Evolutionary conservation across 192 early-diverging fungal genomes (phyloP).

Genomic region (Pecoramyces ruminantium): DNA sequence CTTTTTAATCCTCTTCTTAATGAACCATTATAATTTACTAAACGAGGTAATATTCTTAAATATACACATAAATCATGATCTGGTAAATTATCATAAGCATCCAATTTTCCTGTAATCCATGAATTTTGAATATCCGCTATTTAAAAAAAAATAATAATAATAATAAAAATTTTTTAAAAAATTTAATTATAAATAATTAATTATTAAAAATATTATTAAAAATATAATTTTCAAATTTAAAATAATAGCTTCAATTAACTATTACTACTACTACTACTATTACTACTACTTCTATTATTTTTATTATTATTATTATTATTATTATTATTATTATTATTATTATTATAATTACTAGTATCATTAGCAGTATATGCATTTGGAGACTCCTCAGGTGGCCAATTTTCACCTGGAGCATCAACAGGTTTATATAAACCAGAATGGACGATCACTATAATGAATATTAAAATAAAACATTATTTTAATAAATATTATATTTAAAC

Average conservation of each 20-base stretch:
- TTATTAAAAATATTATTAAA: no score
- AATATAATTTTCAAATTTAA: no score
- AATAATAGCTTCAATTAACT: no score
- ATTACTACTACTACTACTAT: no score
- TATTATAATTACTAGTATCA: background rate
- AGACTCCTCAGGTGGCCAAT: background rate
- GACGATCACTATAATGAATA: conserved; percentile 23
- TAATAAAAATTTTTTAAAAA: no score
- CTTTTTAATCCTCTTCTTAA: conserved; percentile 14
- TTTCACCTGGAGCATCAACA: conserved; percentile 11
- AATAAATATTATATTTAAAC: no score
- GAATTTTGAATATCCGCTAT: background rate
- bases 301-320: no score
- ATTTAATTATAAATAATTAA: no score
- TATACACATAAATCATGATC: conserved; percentile 50
- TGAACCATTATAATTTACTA: conserved; percentile 48
- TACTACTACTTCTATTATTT: no score
- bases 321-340: no score
- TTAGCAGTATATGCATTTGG: background rate
- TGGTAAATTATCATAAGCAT: conserved; percentile 13
- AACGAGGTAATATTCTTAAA: conserved; percentile 49
- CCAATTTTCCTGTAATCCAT: background rate
- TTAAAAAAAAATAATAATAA: background rate
- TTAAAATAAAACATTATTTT: no score
- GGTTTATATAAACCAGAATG: conserved; percentile 42